A percentile compares a stretch with the other conserved stretches of the same genome.
These are phyloP conservation scores for Fomitopsis pulvina DNA, from an alignment of 768 basidiomycete genomes.

Conservation along the genomic window DNA sequence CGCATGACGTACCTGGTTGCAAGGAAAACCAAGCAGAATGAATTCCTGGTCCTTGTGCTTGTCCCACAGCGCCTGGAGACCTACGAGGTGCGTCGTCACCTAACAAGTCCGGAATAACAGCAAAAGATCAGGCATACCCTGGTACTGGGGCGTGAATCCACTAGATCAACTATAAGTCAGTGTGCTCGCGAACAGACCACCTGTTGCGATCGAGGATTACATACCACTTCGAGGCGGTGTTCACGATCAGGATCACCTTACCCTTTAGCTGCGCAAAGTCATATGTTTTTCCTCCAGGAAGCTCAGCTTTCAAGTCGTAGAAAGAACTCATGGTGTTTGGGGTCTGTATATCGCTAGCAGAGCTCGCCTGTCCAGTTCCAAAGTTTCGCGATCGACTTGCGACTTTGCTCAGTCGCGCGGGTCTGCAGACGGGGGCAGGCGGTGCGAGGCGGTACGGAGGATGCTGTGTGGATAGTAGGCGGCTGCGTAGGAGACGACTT, in stretches of 20 bases:
- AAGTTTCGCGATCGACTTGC: background rate
- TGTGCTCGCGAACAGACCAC: too few relatives aligned
- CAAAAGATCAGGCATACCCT: conserved; percentile 32
- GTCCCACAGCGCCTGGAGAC: conserved; percentile 74
- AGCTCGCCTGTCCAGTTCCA: background rate
- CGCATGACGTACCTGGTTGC: conserved; percentile 57
- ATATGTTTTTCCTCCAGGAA: conserved; percentile 47
- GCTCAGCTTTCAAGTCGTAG: conserved; percentile 62
- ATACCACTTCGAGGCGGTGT: conserved; percentile 71
- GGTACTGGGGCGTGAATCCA: conserved; percentile 82
- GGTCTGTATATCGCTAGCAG: background rate
- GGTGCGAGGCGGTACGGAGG: too few relatives aligned
- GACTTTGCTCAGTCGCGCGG: too few relatives aligned
- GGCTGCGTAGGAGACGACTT: too few relatives aligned
- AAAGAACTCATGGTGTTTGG: conserved; percentile 31
- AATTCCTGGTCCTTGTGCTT: conserved; percentile 75
- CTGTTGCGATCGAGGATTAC: conserved; percentile 15
- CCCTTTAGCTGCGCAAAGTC: conserved; percentile 68
- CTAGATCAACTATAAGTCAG: conserved; percentile 29
- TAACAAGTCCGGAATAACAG: background rate
- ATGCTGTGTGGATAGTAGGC: too few relatives aligned
- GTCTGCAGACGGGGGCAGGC: too few relatives aligned
- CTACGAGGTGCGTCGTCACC: conserved; percentile 25
- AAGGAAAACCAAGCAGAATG: conserved; percentile 85
- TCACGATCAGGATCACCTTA: conserved; percentile 74